Evolutionary conservation across 805 yeast species (phyloP), one percentile per base, ranked within the genome.

Genomic region (Blastobotrys muscicola): DNA sequence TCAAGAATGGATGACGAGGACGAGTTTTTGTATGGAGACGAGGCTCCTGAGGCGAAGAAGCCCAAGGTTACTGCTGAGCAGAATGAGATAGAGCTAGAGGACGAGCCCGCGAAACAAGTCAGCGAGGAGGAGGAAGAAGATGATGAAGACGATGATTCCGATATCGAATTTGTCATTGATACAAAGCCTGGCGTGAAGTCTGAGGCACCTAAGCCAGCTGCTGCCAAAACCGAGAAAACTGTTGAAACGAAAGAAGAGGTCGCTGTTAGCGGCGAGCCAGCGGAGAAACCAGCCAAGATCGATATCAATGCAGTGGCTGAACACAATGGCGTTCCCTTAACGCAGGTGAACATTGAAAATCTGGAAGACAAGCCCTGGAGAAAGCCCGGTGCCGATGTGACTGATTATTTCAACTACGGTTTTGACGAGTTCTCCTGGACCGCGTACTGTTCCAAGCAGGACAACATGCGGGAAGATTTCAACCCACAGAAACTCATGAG

Each of bases 331-430:
- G 72, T 76, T 52, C 94, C 95, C 3, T 68, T 92, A 39, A 85
- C 95, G 0, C 78, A 82, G 51, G 71, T 90, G 9, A 82, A 84
- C 47, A 71, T 90, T 8, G 90, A 82, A 47, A 82, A 80, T 43
- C 66, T 89, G 39, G 86, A 85, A 50, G 95, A 87, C 51, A 94
- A 94, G 66, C 99, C 99, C 7, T 92, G 99, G 99, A 75, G 98
- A 59, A 79, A 84, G 50, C 97, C 97, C 1, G 98, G 97, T 33
- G 95, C 95, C 3, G 97, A 92, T 64, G 66, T 85, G 34, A 75
- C 94, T 6, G 97, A 92, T 62, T 94, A 87, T 63, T 92, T 92
- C 71, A 92, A 92, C 65, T 92, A 79, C 57, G 98, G 98, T 1
- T 92, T 92, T 59, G 95, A 92, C 60, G 99, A 92, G 66, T 75